phyloP scores from a whole-genome alignment of 2,329 filamentous ascomycete species.

The Exophiala spinifera region DNA sequence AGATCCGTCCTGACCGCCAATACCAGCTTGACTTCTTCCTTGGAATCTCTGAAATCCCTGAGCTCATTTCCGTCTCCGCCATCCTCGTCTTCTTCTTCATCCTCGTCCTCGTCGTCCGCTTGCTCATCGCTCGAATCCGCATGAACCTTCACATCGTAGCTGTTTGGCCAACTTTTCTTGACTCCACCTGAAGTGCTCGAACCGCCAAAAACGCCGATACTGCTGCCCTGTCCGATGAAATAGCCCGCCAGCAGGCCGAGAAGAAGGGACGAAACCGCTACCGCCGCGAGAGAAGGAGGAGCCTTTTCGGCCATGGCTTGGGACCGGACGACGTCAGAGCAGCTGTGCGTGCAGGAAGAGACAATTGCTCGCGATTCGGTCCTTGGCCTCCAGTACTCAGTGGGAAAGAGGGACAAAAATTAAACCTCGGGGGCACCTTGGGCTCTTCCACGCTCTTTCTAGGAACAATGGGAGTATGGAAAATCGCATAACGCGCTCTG shows the following conservation, averaged over 20 bases:
- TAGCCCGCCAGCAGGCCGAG: constrained; percentile 74
- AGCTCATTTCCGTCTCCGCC: constrained; percentile 52
- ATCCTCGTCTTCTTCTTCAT: constrained; percentile 61
- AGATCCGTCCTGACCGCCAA: constrained; percentile 89
- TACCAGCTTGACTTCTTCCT: constrained; percentile 90
- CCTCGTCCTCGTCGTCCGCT: constrained; percentile 34
- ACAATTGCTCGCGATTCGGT: too few relatives aligned
- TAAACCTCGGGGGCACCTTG: too few relatives aligned
- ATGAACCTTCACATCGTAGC: constrained; percentile 51
- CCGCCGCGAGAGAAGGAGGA: constrained; percentile 25
- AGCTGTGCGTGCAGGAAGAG: too few relatives aligned
- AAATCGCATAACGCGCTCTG: too few relatives aligned
- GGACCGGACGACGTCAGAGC: neutral
- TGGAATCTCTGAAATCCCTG: constrained; percentile 49
- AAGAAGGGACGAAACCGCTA: constrained; percentile 27
- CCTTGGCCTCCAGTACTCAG: too few relatives aligned
- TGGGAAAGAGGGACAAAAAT: too few relatives aligned
- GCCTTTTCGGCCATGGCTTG: constrained; percentile 26
- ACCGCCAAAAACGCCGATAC: constrained; percentile 66
- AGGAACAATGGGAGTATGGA: too few relatives aligned
- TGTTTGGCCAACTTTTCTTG: constrained; percentile 52
- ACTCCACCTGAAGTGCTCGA: constrained; percentile 28
- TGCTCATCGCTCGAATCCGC: constrained; percentile 43
- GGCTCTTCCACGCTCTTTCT: too few relatives aligned
- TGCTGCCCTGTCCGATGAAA: constrained; percentile 62